Evolutionary conservation across 176 grass and related monocot genomes (phyloP).

Genomic region (Aegilops umbellulata): DNA sequence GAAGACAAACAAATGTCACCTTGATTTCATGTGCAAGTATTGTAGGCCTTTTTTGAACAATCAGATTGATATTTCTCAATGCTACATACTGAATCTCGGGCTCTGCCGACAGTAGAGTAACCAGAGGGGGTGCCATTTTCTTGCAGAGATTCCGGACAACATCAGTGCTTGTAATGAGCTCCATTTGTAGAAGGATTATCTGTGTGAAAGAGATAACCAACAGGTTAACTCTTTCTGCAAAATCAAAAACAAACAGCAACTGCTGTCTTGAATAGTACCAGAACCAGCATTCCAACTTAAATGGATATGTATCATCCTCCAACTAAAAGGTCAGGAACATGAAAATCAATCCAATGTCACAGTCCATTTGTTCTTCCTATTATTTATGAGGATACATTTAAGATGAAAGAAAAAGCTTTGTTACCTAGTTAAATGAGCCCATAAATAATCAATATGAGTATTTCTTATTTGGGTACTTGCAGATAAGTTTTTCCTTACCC

Average conservation of each 20-base stretch:
- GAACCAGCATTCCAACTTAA: neutral
- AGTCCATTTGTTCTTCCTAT: neutral
- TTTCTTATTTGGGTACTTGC: neutral
- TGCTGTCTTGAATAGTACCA: neutral
- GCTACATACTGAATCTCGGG: conserved; percentile 99
- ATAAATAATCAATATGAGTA: neutral
- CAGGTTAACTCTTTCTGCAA: neutral
- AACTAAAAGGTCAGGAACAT: conserved; percentile 1
- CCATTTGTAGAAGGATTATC: conserved; percentile 99
- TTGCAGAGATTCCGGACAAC: conserved; percentile 97
- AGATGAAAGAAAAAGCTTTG: neutral
- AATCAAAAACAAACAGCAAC: neutral
- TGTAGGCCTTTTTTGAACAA: conserved; percentile 97
- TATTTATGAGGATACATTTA: neutral
- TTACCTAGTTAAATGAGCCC: neutral
- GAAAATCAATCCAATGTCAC: neutral
- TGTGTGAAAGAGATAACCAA: conserved; percentile 25
- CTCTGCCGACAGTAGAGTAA: conserved; percentile 94
- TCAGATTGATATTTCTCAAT: conserved; percentile 97
- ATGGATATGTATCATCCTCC: neutral
- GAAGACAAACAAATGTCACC: conserved; percentile 51
- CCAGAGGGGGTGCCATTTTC: conserved; percentile 98
- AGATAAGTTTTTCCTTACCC: neutral
- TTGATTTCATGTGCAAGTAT: conserved; percentile 99
- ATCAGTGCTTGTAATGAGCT: conserved; percentile 95